Conservation (phyloP, 208 protist species). For the Crithidia acanthocephali region DNA sequence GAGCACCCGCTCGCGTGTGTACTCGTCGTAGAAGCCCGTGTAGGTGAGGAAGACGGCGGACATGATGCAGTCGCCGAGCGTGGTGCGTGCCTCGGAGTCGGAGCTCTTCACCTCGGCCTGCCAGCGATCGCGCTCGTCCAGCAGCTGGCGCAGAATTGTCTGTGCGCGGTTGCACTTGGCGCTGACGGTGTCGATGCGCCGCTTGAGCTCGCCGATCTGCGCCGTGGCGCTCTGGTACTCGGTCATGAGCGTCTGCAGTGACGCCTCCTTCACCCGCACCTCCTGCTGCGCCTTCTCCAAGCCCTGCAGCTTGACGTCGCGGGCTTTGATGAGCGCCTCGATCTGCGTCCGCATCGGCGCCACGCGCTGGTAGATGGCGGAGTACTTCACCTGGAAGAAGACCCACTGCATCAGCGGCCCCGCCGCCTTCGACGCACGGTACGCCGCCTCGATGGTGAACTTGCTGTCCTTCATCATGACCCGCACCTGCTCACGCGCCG, state of each 20-base stretch:
- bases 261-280: constrained; percentile 89
- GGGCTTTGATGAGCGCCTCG: constrained; percentile 79
- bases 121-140: constrained; percentile 96
- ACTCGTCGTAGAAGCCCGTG: constrained; percentile 98
- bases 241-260: constrained; percentile 88
- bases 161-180: constrained; percentile 94
- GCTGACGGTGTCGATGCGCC: constrained; percentile 79
- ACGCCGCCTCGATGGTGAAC: constrained; percentile 95
- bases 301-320: constrained; percentile 57
- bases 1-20: constrained; percentile 82
- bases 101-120: constrained; percentile 89
- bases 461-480: constrained; percentile 91
- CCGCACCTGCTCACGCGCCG: constrained; percentile 54
- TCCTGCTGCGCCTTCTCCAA: constrained; percentile 68
- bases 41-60: constrained; percentile 97
- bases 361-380: constrained; percentile 92
- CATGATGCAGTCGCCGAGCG: constrained; percentile 97
- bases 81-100: constrained; percentile 83
- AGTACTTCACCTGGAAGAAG: constrained; percentile 95
- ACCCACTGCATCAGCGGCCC: constrained; percentile 98
- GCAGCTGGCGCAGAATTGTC: constrained; percentile 92
- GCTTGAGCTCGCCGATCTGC: constrained; percentile 93
- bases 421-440: constrained; percentile 96
- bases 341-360: constrained; percentile 95
- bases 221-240: constrained; percentile 96